Conservation (phyloP, 106 monocot species). For the Acanthochlamys bracteata region DNA sequence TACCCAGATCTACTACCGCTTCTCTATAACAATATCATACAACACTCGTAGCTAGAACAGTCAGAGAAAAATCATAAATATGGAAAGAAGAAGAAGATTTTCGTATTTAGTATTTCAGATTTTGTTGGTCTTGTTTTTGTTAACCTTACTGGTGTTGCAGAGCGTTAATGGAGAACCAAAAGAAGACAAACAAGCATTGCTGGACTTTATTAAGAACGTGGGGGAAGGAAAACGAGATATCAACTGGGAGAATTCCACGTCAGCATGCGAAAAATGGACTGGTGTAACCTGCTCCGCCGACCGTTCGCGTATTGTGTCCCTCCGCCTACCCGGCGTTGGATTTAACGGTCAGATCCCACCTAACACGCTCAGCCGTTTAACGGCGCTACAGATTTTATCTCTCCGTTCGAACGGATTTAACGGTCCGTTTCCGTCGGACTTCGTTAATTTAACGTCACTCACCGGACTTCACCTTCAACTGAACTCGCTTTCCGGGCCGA, state of each 20-base stretch:
- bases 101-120: neutral
- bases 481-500: conserved; percentile 52
- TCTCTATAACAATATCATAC: too few species aligned
- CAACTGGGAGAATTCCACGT: conserved; percentile 42
- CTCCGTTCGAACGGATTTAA: conserved; percentile 61
- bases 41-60: too few species aligned
- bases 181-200: conserved; percentile 54
- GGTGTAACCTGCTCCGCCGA: conserved; percentile 55
- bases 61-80: too few species aligned
- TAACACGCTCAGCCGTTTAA: conserved; percentile 54
- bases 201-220: conserved; percentile 46
- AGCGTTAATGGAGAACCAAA: conserved; percentile 21
- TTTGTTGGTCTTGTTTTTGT: neutral
- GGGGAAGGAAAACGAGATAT: conserved; percentile 24
- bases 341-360: conserved; percentile 58
- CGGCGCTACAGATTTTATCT: conserved; percentile 54
- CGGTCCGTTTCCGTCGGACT: conserved; percentile 61
- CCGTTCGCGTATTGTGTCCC: conserved; percentile 39
- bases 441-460: conserved; percentile 45
- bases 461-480: conserved; percentile 68
- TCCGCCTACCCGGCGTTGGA: conserved; percentile 57
- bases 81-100: too few species aligned
- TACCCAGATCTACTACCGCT: too few species aligned
- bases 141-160: neutral
- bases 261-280: conserved; percentile 52